These are phyloP conservation scores for Plicaturopsis crispa DNA, from an alignment of 768 basidiomycete genomes.

Conservation along the genomic window DNA sequence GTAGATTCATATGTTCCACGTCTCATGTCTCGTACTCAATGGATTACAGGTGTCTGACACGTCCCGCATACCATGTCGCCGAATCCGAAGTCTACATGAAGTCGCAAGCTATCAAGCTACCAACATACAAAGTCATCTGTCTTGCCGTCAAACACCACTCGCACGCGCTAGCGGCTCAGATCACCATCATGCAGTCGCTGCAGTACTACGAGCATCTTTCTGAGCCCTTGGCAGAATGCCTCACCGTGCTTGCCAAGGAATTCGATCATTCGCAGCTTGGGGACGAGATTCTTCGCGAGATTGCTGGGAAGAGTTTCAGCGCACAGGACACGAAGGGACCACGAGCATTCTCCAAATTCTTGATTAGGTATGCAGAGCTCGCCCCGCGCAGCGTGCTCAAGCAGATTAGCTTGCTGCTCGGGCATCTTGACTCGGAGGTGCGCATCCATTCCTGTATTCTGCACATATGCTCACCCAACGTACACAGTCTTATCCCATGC, in stretches of 20 bases:
- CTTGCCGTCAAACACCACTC: constrained; percentile 87
- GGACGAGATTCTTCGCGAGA: constrained; percentile 87
- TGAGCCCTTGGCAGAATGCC: constrained; percentile 89
- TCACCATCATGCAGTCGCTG: constrained; percentile 82
- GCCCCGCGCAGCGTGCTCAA: constrained; percentile 78
- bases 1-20: constrained; percentile 19
- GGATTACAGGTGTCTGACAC: constrained; percentile 84
- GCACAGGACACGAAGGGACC: constrained; percentile 85
- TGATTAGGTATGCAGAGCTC: constrained; percentile 73
- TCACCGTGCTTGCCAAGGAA: constrained; percentile 71
- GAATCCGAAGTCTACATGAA: constrained; percentile 92
- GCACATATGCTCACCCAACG: not conserved
- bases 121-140: constrained; percentile 87
- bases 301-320: constrained; percentile 69
- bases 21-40: no score
- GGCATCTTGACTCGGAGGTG: constrained; percentile 91
- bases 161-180: constrained; percentile 79
- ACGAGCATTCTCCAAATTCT: constrained; percentile 76
- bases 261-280: constrained; percentile 86
- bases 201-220: constrained; percentile 94
- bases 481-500: not conserved
- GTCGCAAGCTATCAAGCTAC: constrained; percentile 52
- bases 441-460: constrained; percentile 6
- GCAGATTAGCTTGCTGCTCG: constrained; percentile 78
- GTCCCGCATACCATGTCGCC: constrained; percentile 79